These are phyloP conservation scores for Talaromyces verruculosus DNA, from an alignment of 2,329 filamentous ascomycete genomes.

Conservation along the genomic window DNA sequence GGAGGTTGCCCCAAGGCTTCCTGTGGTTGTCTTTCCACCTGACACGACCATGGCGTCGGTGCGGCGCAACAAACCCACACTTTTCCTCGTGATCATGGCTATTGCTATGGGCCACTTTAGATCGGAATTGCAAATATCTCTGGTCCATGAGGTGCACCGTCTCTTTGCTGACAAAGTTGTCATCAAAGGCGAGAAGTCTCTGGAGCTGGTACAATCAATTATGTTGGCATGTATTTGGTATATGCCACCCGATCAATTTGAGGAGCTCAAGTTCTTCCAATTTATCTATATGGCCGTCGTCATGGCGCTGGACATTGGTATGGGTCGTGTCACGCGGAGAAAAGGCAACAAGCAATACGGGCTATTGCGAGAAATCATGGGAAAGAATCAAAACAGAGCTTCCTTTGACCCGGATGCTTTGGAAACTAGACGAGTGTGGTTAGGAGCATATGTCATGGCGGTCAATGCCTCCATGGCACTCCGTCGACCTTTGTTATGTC, in stretches of 20 bases:
- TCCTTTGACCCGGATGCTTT: slow-evolving; percentile 51
- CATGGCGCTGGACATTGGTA: slow-evolving; percentile 80
- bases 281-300: slow-evolving; percentile 76
- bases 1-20: slow-evolving; percentile 56
- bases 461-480: slow-evolving; percentile 61
- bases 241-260: slow-evolving; percentile 75
- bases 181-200: slow-evolving; percentile 72
- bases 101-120: slow-evolving; percentile 54
- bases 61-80: slow-evolving; percentile 58
- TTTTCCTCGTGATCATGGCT: slow-evolving; percentile 60
- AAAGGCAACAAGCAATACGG: slow-evolving; percentile 33
- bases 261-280: slow-evolving; percentile 88
- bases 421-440: slow-evolving; percentile 60
- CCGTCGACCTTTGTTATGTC: slow-evolving; percentile 58
- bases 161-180: slow-evolving; percentile 73
- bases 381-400: slow-evolving; percentile 33
- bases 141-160: slow-evolving; percentile 70
- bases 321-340: slow-evolving; percentile 58
- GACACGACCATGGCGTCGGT: slow-evolving; percentile 56
- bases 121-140: slow-evolving; percentile 58
- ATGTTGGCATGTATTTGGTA: slow-evolving; percentile 81
- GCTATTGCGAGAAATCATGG: slow-evolving; percentile 41
- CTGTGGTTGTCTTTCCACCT: slow-evolving; percentile 58
- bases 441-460: slow-evolving; percentile 62
- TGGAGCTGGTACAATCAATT: slow-evolving; percentile 80